Percentiles rank a stretch among this genome's conserved stretches.
phyloP scores from a whole-genome alignment of 208 protist species.

The Trichomonas vaginalis region DNA sequence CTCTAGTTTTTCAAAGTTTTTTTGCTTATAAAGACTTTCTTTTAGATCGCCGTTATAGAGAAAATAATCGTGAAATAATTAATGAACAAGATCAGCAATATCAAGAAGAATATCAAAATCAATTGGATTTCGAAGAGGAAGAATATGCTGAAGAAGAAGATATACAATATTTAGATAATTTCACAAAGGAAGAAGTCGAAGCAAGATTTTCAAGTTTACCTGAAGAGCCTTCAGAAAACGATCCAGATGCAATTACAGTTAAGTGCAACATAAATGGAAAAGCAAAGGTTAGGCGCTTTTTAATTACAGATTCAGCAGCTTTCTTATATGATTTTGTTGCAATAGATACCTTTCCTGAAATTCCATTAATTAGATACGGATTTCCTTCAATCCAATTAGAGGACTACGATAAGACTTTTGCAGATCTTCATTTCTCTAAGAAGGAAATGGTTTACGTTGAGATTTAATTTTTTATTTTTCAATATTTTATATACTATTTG shows the following conservation, averaged over 20 bases:
- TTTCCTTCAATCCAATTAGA: background rate
- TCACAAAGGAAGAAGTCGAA: background rate
- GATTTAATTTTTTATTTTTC: no score
- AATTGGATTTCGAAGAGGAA: background rate
- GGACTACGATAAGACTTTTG: background rate
- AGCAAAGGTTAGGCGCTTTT: background rate
- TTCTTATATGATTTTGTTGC: background rate
- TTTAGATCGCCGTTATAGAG: background rate
- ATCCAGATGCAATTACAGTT: background rate
- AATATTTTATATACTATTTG: no score
- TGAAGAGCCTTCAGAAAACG: background rate
- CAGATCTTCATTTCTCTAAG: background rate
- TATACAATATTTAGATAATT: background rate
- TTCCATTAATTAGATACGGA: background rate
- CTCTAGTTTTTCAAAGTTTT: background rate
- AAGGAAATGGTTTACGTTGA: background rate
- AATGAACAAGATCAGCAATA: background rate
- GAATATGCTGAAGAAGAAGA: background rate
- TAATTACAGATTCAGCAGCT: background rate
- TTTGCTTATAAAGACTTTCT: background rate
- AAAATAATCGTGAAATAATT: background rate
- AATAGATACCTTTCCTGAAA: background rate
- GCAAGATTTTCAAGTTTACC: background rate
- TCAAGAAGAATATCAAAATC: background rate
- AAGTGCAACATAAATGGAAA: background rate